Conservation (phyloP, 1,284 basidiomycete species). For the Testicularia cyperi region DNA sequence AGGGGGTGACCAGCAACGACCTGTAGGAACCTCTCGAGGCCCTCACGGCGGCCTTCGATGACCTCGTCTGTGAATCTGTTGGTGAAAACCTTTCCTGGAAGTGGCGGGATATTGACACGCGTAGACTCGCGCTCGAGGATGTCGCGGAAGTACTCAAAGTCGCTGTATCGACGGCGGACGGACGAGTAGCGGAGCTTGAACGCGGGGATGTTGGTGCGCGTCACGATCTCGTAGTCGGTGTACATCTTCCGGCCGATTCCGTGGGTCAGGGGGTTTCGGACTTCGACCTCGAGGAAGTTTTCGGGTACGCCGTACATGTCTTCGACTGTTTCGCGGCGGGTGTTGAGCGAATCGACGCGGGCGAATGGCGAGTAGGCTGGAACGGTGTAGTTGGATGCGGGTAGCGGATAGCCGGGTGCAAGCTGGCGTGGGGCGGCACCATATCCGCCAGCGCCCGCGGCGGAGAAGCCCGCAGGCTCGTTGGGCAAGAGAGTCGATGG, state of each 20-base stretch:
- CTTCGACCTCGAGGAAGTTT: conserved; percentile 97
- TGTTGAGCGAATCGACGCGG: conserved; percentile 49
- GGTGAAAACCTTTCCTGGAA: conserved; percentile 78
- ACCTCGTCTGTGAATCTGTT: conserved; percentile 92
- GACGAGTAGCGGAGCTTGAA: conserved; percentile 94
- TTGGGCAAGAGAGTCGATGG: conserved; percentile 39
- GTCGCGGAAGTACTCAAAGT: conserved; percentile 98
- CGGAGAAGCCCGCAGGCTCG: conserved; percentile 17
- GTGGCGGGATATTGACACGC: conserved; percentile 91
- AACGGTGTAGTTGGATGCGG: conserved; percentile 38
- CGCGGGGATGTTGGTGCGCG: conserved; percentile 97
- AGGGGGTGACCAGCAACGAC: conserved; percentile 96
- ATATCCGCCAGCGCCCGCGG: background rate
- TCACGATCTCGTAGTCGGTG: conserved; percentile 98
- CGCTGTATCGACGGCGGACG: conserved; percentile 91
- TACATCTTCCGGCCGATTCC: conserved; percentile 83
- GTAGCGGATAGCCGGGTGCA: conserved; percentile 41
- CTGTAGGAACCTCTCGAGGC: conserved; percentile 90
- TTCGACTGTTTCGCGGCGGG: conserved; percentile 65
- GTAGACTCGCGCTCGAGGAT: conserved; percentile 95
- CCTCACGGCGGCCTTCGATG: conserved; percentile 87
- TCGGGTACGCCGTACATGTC: conserved; percentile 90
- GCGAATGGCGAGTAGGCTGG: conserved; percentile 57
- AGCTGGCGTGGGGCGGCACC: conserved; percentile 18
- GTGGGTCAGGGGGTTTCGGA: conserved; percentile 93